phyloP scores from a whole-genome alignment of 2,329 filamentous ascomycete species.

The Aspergillus sergii region DNA sequence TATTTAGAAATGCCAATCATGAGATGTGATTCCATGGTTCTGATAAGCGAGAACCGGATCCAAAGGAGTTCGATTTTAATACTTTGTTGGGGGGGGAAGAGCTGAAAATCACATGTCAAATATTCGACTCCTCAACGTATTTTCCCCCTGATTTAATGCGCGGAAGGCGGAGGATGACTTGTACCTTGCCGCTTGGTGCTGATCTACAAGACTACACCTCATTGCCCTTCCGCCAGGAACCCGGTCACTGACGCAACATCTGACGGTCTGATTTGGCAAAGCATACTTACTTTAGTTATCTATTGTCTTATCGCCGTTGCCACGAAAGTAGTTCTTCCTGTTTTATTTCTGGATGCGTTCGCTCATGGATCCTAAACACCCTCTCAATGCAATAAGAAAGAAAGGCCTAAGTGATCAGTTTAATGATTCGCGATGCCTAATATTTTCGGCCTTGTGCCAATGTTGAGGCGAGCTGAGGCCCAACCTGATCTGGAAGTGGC shows the following conservation, averaged over 20 bases:
- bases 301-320: slow-evolving; percentile 2
- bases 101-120: slow-evolving; percentile 23
- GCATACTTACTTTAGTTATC: neutral
- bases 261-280: slow-evolving; percentile 3
- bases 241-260: slow-evolving; percentile 12
- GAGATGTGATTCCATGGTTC: neutral
- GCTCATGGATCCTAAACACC: slow-evolving; percentile 9
- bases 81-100: slow-evolving; percentile 17
- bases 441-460: slow-evolving; percentile 19
- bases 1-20: neutral
- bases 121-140: slow-evolving; percentile 4
- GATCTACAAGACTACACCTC: slow-evolving; percentile 9
- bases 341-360: neutral
- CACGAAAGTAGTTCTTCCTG: neutral
- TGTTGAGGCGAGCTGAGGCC: slow-evolving; percentile 14
- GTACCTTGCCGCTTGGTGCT: slow-evolving; percentile 5
- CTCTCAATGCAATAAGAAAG: neutral
- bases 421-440: slow-evolving; percentile 23
- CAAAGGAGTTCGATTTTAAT: neutral
- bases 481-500: slow-evolving; percentile 6
- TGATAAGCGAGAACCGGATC: neutral
- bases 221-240: slow-evolving; percentile 10
- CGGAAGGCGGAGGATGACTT: neutral
- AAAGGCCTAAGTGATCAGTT: neutral
- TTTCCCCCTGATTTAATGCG: neutral